A percentile compares a stretch with the other conserved stretches of the same genome.
These are phyloP conservation scores for Carex arenaria DNA, from an alignment of 202 grass and related monocot species.

Conservation along the genomic window DNA sequence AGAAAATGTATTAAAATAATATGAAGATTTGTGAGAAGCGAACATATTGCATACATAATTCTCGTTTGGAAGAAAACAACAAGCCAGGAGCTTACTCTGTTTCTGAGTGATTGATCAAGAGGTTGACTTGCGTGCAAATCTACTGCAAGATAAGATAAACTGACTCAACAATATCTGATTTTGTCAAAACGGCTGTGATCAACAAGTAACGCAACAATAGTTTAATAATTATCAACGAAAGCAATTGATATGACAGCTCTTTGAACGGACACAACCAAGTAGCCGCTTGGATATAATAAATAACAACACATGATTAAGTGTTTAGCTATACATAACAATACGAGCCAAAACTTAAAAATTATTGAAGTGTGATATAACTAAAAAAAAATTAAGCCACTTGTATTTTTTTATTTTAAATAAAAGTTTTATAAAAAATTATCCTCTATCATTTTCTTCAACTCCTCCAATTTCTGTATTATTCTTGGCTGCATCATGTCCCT, in stretches of 20 bases:
- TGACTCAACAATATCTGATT: neutral
- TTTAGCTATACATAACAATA: neutral
- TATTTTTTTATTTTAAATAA: neutral
- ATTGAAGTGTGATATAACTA: neutral
- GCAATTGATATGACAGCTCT: neutral
- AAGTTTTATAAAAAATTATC: slow-evolving; percentile 47
- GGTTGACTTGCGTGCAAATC: neutral
- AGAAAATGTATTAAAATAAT: neutral
- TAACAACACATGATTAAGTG: too few relatives aligned
- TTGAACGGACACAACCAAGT: neutral
- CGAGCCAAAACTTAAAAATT: neutral
- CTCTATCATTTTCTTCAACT: slow-evolving; percentile 60
- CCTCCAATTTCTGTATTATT: slow-evolving; percentile 60
- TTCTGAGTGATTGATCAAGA: neutral
- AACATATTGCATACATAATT: neutral
- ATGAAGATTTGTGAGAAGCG: neutral
- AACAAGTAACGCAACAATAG: neutral
- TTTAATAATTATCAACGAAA: neutral
- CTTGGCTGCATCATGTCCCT: slow-evolving; percentile 84
- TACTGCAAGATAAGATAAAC: neutral
- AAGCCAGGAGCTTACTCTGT: neutral
- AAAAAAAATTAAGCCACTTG: neutral
- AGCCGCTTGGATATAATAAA: neutral
- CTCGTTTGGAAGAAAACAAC: neutral
- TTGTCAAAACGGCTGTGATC: neutral